Base-by-base conservation (phyloP, 257 asterid species). In the Nicotiana paniculata region DNA sequence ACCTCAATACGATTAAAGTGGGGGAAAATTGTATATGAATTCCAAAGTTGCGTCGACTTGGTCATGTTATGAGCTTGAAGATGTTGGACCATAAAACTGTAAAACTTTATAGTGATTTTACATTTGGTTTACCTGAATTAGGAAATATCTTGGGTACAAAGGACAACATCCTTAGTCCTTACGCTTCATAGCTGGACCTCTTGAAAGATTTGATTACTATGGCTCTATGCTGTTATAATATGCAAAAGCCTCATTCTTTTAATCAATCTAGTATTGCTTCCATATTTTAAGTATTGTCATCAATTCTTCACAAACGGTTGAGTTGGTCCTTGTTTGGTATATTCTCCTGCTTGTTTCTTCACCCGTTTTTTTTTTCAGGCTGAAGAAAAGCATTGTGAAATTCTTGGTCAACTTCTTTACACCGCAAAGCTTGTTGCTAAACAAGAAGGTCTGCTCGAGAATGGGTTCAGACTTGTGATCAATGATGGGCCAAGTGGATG, bases 401-500 rank as follows among this genome's bases (percentile, higher is more conserved):
- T 93, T 88, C 95, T 96, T 55, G 99, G 99, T 9, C 91, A 69
- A 48, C 99, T 96, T 81, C 89, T 96, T 55, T 92, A 91, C 89
- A 85, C 95, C 10, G 97, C 97, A 68, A 94, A 94, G 90, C 88
- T 96, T 24, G 88, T 96, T 53, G 97, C 99, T 13, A 93, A 93
- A 85, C 98, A 93, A 86, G 97, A 94, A 89, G 97, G 97, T 62
- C 98, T 95, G 33, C 93, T 83, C 0, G 93, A 93, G 76, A 81
- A 81, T 24, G 99, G 98, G 67, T 95, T 88, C 91, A 92, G 98
- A 83, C 83, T 96, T 43, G 97, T 96, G 88, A 91, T 96, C 32
- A 96, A 96, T 16, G 98, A 96, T 9, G 99, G 99, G 18, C 96
- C 95, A 43, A 85, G 86, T 9, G 99, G 98, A 92, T 83, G 97